Base-by-base conservation (phyloP, 2,329 filamentous ascomycete species). In the Aphanocladium album region DNA sequence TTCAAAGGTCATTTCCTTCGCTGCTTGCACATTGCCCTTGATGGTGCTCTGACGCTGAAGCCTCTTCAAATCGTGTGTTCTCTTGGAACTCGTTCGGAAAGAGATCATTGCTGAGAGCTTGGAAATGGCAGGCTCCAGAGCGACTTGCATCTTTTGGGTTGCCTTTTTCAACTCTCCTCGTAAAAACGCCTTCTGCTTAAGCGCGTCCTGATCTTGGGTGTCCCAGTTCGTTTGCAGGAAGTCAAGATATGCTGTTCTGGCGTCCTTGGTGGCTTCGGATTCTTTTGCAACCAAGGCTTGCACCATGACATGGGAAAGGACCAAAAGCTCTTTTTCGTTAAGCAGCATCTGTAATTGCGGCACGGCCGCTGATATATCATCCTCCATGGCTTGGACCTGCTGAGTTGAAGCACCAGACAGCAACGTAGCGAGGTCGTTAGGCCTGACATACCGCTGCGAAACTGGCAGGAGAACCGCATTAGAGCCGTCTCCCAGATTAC, bases 11-110 rank as follows among this genome's bases (percentile, higher is more conserved):
- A 65, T 65, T 1, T 60, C 60, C 14, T 65, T 64, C 5, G 57
- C 45, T 30, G 64, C 60, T 41, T 66, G 60, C 19, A 66, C 62
- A 50, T 66, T 64, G 51, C 41, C 49, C 30, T 64, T 30, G 37
- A 66, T 63, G 47, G 61, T 56, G 33, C 59, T 27, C 45, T 64
- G 60, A 6, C 64, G 64, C 52, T 61, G 30, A 12, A 65, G 58
- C 17, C 62, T 61, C 49, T 64, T 64, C 60, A 65, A 33, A 33
- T 65, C 64, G 45, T 65, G 62, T 5, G 62, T 65, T 49, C 64
- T 57, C 62, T 65, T 65, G 3, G 64, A 65, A 5, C 58, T 65
- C 9, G 60, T 64, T 56, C 61, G 59, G 21, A 61, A 52, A 19
- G 64, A 65, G 7, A 65, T 61, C 57, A 65, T 62, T 8, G 50